Evolutionary conservation across 2,329 filamentous ascomycete genomes (phyloP).

Genomic region (Phyllosticta citriasiana): DNA sequence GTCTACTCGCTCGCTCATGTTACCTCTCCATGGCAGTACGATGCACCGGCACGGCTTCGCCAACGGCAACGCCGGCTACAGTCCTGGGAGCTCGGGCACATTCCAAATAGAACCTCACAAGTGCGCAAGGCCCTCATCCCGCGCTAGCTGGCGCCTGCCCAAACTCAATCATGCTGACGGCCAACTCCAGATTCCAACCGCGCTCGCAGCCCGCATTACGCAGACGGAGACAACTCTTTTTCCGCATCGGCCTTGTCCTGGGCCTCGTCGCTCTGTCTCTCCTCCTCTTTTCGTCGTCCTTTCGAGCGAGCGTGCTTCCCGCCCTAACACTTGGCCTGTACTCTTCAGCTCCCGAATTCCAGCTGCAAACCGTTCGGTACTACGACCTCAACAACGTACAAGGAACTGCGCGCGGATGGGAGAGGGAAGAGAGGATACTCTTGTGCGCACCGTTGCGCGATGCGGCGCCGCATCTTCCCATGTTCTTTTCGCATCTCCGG

Average conservation of each 20-base stretch:
- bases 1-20: constrained; percentile 32
- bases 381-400: constrained; percentile 90
- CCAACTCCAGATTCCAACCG: constrained; percentile 63
- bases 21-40: constrained; percentile 63
- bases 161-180: constrained; percentile 21
- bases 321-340: constrained; percentile 60
- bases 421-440: constrained; percentile 88
- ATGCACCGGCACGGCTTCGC: constrained; percentile 83
- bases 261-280: constrained; percentile 50
- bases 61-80: constrained; percentile 64
- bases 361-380: constrained; percentile 92
- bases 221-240: constrained; percentile 61
- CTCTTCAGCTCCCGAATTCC: constrained; percentile 56
- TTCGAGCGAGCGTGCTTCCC: constrained; percentile 52
- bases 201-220: constrained; percentile 64
- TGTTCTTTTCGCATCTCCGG: constrained; percentile 97
- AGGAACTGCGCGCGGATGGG: constrained; percentile 88
- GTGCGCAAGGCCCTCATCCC: constrained; percentile 41
- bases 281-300: constrained; percentile 67
- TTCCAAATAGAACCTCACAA: constrained; percentile 86
- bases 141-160: constrained; percentile 9
- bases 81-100: constrained; percentile 55
- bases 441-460: constrained; percentile 91
- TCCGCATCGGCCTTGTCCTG: constrained; percentile 53
- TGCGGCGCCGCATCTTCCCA: constrained; percentile 79